A percentile compares a stretch with the other conserved stretches of the same genome.
Evolutionary conservation across 192 early-diverging fungal genomes (phyloP).

Genomic region (Coemansia sp.): DNA sequence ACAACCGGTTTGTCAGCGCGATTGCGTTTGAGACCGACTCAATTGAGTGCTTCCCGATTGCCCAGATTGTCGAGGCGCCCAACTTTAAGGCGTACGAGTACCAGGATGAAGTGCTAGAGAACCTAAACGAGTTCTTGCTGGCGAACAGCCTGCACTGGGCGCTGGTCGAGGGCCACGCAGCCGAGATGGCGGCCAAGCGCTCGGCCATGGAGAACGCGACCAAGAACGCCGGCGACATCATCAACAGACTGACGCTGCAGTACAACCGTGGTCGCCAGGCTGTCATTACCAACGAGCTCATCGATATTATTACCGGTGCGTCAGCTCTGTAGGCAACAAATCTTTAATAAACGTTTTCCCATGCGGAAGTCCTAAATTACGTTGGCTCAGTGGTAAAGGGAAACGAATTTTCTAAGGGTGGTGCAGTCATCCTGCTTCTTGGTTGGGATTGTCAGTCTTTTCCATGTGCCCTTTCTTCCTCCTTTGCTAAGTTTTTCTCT

Average conservation of each 20-base stretch:
- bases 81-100: conserved; percentile 90
- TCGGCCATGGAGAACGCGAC: conserved; percentile 99
- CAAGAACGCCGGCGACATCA: conserved; percentile 99
- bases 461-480: background rate
- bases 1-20: conserved; percentile 92
- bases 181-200: conserved; percentile 94
- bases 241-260: conserved; percentile 89
- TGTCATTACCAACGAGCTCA: conserved; percentile 96
- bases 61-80: conserved; percentile 68
- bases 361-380: conserved; percentile 8
- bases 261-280: conserved; percentile 99
- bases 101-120: conserved; percentile 81
- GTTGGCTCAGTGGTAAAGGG: too few relatives aligned
- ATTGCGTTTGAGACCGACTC: conserved; percentile 86
- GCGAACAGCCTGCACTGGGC: conserved; percentile 95
- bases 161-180: conserved; percentile 92
- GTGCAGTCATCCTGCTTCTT: too few relatives aligned
- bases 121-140: conserved; percentile 90
- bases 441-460: background rate
- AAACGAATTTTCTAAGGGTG: too few relatives aligned
- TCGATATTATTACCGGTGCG: conserved; percentile 97
- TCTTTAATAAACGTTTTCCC: background rate
- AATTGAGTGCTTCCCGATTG: conserved; percentile 59
- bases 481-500: background rate
- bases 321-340: conserved; percentile 69